Evolutionary conservation across 495 filamentous ascomycete genomes (phyloP), one percentile per base, ranked within the genome.

Genomic region (Aspergillus homomorphus): DNA sequence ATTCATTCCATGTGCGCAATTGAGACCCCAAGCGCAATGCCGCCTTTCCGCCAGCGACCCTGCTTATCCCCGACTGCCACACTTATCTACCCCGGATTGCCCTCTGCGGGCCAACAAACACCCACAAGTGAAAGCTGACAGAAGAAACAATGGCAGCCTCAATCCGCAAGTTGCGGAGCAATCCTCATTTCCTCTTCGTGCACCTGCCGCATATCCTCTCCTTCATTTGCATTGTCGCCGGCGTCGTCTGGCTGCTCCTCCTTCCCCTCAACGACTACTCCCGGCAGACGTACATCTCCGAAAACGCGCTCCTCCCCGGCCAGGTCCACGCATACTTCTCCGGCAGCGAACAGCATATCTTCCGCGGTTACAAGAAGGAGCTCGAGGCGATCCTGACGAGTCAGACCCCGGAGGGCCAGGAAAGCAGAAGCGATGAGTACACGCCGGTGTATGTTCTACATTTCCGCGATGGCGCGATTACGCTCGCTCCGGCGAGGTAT

Each of bases 241-340:
- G 94, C 51, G 84, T 95, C n/a, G 82, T 82, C 62, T 98, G 92
- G 92, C 85, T 98, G 15, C 84, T 96, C 38, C 80, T 97, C 20
- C 86, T 98, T n/a, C 94, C 94, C 28, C 83, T 97, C 52, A 81
- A 98, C 73, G 83, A 91, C 53, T 96, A 98, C 78, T 96, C 91
- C 52, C 86, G 95, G 60, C 77, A 82, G 46, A 98, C 94, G 12
- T 98, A 98, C 73, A 94, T 98, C 63, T 97, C 92, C 52, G 94
- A 98, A 70, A 98, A 98, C 72, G 94, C 94, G 18, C 85, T 98
- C 9, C 79, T 98, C 18, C 94, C 94, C 0, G 94, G 93, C 16
- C 94, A 98, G 67, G 94, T 98, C 14, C 92, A 98, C 73, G 96
- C 95, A 0, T 98, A 98, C 69, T 98, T 98, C 66, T 87, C 89